A percentile compares a stretch with the other conserved stretches of the same genome.
phyloP scores from a whole-genome alignment of 2,329 filamentous ascomycete species.

The Cadophora luteo-olivacea region DNA sequence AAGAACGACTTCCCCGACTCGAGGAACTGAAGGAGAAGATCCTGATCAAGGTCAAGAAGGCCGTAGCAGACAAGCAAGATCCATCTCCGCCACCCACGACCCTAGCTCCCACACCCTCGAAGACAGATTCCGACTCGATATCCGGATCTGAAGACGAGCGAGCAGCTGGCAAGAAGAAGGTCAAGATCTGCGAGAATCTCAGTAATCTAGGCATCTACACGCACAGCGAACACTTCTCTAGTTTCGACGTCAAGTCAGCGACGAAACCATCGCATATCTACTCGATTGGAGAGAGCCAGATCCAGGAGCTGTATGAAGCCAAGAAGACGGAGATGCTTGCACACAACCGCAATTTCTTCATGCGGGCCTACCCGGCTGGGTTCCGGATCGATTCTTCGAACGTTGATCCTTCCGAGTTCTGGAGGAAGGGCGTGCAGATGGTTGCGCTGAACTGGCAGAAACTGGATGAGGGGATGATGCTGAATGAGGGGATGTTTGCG shows the following conservation, averaged over 20 bases:
- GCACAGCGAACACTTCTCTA: slow-evolving; percentile 80
- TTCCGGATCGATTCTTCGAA: slow-evolving; percentile 85
- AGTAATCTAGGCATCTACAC: slow-evolving; percentile 85
- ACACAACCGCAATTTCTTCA: slow-evolving; percentile 82
- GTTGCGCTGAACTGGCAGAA: slow-evolving; percentile 95
- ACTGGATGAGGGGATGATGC: slow-evolving; percentile 92
- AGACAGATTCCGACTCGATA: slow-evolving; percentile 37
- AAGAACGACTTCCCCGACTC: slow-evolving; percentile 69
- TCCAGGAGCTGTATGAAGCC: slow-evolving; percentile 67
- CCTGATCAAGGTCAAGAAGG: slow-evolving; percentile 78
- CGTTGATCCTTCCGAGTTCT: slow-evolving; percentile 82
- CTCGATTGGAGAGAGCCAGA: slow-evolving; percentile 66
- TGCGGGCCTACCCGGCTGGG: slow-evolving; percentile 88
- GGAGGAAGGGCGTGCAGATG: slow-evolving; percentile 88
- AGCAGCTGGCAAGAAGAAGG: slow-evolving; percentile 41
- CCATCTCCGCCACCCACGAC: slow-evolving; percentile 25
- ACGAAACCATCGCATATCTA: slow-evolving; percentile 71
- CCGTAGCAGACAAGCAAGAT: slow-evolving; percentile 34
- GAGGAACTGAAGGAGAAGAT: slow-evolving; percentile 80
- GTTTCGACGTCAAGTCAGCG: slow-evolving; percentile 69
- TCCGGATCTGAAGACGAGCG: slow-evolving; percentile 44
- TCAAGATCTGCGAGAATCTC: slow-evolving; percentile 72
- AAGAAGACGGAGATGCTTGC: slow-evolving; percentile 68
- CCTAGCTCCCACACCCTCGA: slow-evolving; percentile 32
- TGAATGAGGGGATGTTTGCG: slow-evolving; percentile 91